phyloP scores from a whole-genome alignment of 1,284 basidiomycete species.

The Cyathus olla region DNA sequence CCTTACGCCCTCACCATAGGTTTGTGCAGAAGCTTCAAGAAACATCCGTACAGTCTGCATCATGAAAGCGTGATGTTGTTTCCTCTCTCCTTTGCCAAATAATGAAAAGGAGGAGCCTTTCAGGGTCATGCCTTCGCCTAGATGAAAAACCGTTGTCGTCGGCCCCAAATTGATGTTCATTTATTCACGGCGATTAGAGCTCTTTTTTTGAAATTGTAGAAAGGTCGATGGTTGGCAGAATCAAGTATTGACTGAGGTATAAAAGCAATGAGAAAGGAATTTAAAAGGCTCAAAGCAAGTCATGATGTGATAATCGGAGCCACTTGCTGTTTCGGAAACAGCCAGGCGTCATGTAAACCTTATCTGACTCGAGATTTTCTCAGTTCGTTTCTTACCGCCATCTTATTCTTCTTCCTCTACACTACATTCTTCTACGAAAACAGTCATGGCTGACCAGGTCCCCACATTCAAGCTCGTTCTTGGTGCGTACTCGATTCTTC shows the following conservation, averaged over 20 bases:
- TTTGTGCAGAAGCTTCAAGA: too few relatives aligned
- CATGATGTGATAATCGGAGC: slow-evolving; percentile 18
- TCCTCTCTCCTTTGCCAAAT: too few relatives aligned
- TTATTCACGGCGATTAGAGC: too few relatives aligned
- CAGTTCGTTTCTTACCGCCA: slow-evolving; percentile 30
- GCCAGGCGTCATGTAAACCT: slow-evolving; percentile 45
- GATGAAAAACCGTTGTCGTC: not conserved
- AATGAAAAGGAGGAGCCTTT: too few relatives aligned
- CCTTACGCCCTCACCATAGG: too few relatives aligned
- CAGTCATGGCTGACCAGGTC: slow-evolving; percentile 61
- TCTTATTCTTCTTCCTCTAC: slow-evolving; percentile 30
- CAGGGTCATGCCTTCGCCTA: too few relatives aligned
- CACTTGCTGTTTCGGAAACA: slow-evolving; percentile 44
- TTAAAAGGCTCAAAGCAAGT: too few relatives aligned
- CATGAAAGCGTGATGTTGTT: too few relatives aligned
- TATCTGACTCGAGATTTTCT: slow-evolving; percentile 52
- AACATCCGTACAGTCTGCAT: too few relatives aligned
- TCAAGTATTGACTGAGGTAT: not conserved
- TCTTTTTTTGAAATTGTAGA: too few relatives aligned
- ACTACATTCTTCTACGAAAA: slow-evolving; percentile 26
- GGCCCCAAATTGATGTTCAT: not conserved
- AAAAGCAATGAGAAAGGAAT: not conserved
- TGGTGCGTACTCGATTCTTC: slow-evolving; percentile 63
- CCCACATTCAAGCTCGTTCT: slow-evolving; percentile 99
- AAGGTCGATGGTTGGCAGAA: too few relatives aligned